Evolutionary conservation across 768 basidiomycete species (phyloP).

Genomic region (Suillus cothurnatus): DNA sequence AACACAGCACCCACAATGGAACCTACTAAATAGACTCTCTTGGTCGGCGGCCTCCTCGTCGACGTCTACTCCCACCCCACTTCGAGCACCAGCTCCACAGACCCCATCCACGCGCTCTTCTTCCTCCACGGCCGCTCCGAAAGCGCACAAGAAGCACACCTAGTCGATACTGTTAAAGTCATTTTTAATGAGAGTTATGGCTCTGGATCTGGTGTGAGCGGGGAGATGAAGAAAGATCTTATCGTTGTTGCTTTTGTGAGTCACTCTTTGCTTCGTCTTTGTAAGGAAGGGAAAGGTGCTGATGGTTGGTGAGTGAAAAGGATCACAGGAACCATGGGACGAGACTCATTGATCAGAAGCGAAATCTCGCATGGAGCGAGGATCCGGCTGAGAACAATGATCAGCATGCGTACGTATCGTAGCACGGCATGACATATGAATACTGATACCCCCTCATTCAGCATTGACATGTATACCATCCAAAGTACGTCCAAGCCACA

Average conservation of each 20-base stretch:
- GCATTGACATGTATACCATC: slow-evolving; percentile 33
- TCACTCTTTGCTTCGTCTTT: not conserved
- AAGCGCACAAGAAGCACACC: slow-evolving; percentile 12
- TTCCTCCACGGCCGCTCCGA: slow-evolving; percentile 29
- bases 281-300: too few species aligned
- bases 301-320: slow-evolving; percentile 12
- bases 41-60: slow-evolving; percentile 30
- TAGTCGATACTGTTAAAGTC: slow-evolving; percentile 18
- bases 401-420: slow-evolving; percentile 30
- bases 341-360: slow-evolving; percentile 25
- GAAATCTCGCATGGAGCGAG: slow-evolving; percentile 28
- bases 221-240: slow-evolving; percentile 25
- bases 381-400: slow-evolving; percentile 27
- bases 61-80: slow-evolving; percentile 27
- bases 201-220: not conserved
- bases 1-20: not conserved
- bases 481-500: slow-evolving; percentile 24
- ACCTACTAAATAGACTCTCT: slow-evolving; percentile 3
- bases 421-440: too few species aligned
- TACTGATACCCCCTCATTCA: slow-evolving; percentile 9
- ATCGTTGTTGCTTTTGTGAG: slow-evolving; percentile 31
- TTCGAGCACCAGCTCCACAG: not conserved
- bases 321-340: slow-evolving; percentile 36
- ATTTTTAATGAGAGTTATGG: slow-evolving; percentile 27
- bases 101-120: slow-evolving; percentile 30